Conservation (phyloP, 2,329 filamentous ascomycete species). For the Talaromyces islandicus region DNA sequence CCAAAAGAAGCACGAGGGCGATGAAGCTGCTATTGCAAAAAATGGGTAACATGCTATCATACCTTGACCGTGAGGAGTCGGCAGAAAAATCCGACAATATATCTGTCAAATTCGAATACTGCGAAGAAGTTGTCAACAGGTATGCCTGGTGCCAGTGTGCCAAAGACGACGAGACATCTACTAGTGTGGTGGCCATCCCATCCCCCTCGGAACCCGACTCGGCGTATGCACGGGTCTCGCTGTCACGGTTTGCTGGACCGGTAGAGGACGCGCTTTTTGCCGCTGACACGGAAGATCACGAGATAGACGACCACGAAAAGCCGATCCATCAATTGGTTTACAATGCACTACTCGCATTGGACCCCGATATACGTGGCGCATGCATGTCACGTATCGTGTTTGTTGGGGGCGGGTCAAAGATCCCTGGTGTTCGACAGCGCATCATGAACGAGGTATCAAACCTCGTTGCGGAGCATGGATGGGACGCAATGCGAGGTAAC, state of each 20-base stretch:
- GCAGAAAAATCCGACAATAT: slow-evolving; percentile 30
- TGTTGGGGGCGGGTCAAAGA: slow-evolving; percentile 70
- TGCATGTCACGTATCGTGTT: slow-evolving; percentile 90
- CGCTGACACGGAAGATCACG: slow-evolving; percentile 43
- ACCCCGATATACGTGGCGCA: slow-evolving; percentile 72
- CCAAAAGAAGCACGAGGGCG: slow-evolving; percentile 64
- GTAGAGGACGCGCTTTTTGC: slow-evolving; percentile 72
- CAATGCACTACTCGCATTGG: slow-evolving; percentile 65
- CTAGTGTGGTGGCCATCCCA: slow-evolving; percentile 34
- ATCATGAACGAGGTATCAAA: slow-evolving; percentile 68
- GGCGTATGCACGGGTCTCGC: slow-evolving; percentile 55
- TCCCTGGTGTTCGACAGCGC: slow-evolving; percentile 72
- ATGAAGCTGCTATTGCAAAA: slow-evolving; percentile 66
- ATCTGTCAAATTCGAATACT: slow-evolving; percentile 65
- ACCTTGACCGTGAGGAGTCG: slow-evolving; percentile 19
- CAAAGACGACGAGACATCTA: not conserved
- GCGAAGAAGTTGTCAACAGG: slow-evolving; percentile 70
- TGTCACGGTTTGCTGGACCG: slow-evolving; percentile 64
- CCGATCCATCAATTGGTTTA: slow-evolving; percentile 74
- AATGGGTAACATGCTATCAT: slow-evolving; percentile 47
- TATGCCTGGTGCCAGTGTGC: slow-evolving; percentile 66
- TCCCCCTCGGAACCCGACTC: slow-evolving; percentile 36
- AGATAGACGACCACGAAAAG: slow-evolving; percentile 81
- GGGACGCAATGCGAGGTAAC: slow-evolving; percentile 70
- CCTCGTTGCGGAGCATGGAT: slow-evolving; percentile 64